phyloP scores from a whole-genome alignment of 805 yeast species.

The Candida quercuum region DNA sequence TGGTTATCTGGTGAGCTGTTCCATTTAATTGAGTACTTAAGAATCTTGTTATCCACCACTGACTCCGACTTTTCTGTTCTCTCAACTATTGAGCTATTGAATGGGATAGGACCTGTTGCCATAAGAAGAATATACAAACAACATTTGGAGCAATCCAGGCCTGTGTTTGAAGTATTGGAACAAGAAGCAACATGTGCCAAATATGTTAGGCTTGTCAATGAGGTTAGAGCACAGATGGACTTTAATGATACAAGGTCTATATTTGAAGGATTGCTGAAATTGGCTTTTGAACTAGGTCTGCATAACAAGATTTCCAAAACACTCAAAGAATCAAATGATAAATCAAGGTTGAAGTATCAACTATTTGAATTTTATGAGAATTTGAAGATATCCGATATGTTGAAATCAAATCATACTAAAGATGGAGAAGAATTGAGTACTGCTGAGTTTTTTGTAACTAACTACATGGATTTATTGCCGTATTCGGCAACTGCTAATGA shows the following conservation, averaged over 20 bases:
- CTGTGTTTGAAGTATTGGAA: constrained; percentile 10
- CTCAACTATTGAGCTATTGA: constrained; percentile 22
- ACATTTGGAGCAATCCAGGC: constrained; percentile 1
- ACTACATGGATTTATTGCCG: constrained; percentile 27
- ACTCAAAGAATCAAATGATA: constrained; percentile 21
- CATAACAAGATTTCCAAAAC: constrained; percentile 6
- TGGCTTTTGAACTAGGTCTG: constrained; percentile 14
- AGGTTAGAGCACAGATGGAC: constrained; percentile 12
- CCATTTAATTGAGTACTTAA: constrained; percentile 44
- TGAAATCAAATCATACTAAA: constrained; percentile 1
- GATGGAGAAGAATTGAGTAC: constrained; percentile 21
- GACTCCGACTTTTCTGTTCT: constrained; percentile 24
- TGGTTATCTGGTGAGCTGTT: constrained; percentile 44
- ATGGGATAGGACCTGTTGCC: constrained; percentile 17
- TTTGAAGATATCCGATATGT: constrained; percentile 24
- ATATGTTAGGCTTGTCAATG: constrained; percentile 22
- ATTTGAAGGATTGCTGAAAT: constrained; percentile 8
- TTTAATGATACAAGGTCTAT: constrained; percentile 11
- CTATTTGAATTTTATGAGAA: constrained; percentile 32
- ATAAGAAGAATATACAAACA: constrained; percentile 16
- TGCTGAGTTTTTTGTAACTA: constrained; percentile 28
- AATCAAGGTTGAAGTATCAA: constrained; percentile 21
- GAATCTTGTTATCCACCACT: constrained; percentile 29
- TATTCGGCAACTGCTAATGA: constrained; percentile 18
- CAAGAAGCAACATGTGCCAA: constrained; percentile 21